Conservation (phyloP, 2,329 filamentous ascomycete species). For the Ascochyta pisi region DNA sequence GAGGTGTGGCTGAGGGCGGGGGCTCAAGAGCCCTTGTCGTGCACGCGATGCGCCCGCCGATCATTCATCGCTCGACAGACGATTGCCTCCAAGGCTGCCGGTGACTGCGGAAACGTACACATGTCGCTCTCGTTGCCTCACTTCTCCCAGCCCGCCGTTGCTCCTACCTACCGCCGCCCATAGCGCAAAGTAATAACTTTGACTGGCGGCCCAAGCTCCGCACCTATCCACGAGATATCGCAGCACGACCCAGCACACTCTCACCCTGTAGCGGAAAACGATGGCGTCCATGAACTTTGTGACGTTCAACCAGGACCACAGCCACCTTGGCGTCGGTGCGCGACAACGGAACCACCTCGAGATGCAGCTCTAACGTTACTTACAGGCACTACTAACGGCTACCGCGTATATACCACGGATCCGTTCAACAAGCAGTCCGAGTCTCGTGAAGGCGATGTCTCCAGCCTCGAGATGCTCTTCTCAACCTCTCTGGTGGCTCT, state of each 20-base stretch:
- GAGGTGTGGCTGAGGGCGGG: constrained; percentile 28
- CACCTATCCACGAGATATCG: constrained; percentile 16
- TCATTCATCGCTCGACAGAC: constrained; percentile 14
- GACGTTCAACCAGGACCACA: constrained; percentile 99
- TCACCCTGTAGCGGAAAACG: background rate
- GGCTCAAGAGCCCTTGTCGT: constrained; percentile 30
- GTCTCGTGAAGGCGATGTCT: constrained; percentile 92
- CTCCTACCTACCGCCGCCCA: constrained; percentile 16
- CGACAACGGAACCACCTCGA: constrained; percentile 13
- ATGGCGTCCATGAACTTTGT: constrained; percentile 83
- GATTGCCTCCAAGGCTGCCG: constrained; percentile 16
- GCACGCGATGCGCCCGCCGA: constrained; percentile 19
- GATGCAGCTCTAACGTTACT: constrained; percentile 16
- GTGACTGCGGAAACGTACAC: constrained; percentile 15
- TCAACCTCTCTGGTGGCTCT: constrained; percentile 95
- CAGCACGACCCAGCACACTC: constrained; percentile 5
- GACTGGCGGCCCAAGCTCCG: constrained; percentile 27
- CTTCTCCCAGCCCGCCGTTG: constrained; percentile 2
- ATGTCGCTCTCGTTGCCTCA: constrained; percentile 19
- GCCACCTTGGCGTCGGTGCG: constrained; percentile 91
- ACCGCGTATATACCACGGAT: constrained; percentile 95
- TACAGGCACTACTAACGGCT: constrained; percentile 86
- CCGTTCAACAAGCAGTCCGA: constrained; percentile 95
- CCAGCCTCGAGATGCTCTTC: constrained; percentile 98
- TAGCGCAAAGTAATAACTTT: constrained; percentile 14